Evolutionary conservation across 2,329 filamentous ascomycete genomes (phyloP).

Genomic region (Aplosporella prunicola): DNA sequence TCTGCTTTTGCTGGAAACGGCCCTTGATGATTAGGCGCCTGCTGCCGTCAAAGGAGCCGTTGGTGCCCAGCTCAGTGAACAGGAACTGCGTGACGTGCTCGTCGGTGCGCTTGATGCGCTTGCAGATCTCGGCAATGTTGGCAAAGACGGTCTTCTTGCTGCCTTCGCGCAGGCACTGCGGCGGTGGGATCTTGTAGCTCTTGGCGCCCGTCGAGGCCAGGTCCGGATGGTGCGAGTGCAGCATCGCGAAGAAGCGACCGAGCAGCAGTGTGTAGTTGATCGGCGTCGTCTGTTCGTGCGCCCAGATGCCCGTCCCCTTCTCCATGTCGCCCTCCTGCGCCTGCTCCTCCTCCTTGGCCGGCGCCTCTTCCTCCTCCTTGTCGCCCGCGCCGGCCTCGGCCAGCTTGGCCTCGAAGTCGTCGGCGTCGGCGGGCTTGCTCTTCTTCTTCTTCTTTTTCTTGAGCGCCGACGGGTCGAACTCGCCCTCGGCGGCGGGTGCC

Average conservation of each 20-base stretch:
- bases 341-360: conserved; percentile 33
- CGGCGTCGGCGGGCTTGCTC: conserved; percentile 48
- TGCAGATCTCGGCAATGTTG: conserved; percentile 98
- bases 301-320: conserved; percentile 82
- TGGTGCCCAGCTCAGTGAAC: conserved; percentile 97
- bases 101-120: conserved; percentile 97
- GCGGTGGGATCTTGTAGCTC: conserved; percentile 98
- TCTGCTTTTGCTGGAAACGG: conserved; percentile 99
- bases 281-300: conserved; percentile 64
- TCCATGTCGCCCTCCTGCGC: conserved; percentile 66
- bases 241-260: conserved; percentile 84
- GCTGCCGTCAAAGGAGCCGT: conserved; percentile 86
- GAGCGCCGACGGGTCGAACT: conserved; percentile 57
- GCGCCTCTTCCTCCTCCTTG: conserved; percentile 47
- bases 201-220: conserved; percentile 79
- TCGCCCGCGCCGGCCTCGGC: conserved; percentile 48
- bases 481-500: conserved; percentile 47
- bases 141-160: conserved; percentile 99
- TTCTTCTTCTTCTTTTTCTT: conserved; percentile 88
- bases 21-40: conserved; percentile 96
- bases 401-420: conserved; percentile 59
- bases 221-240: conserved; percentile 94
- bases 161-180: conserved; percentile 97
- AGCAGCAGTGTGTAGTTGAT: conserved; percentile 83
- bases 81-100: conserved; percentile 96